These are phyloP conservation scores for Ascoidea rubescens DNA, from an alignment of 805 yeast genomes.

Conservation along the genomic window DNA sequence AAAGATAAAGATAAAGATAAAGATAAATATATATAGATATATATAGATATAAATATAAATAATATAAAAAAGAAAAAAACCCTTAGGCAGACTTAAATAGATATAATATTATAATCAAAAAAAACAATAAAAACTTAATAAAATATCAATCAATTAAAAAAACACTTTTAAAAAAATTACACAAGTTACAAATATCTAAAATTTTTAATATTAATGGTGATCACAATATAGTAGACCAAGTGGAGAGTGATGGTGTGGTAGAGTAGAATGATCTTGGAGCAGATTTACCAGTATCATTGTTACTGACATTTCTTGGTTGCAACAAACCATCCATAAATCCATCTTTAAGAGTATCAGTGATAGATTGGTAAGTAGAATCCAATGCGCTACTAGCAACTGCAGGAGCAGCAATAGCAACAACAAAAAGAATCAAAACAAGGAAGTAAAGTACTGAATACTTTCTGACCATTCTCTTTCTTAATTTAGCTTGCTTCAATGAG, in stretches of 20 bases:
- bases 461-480: constrained; percentile 25
- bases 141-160: too few relatives aligned
- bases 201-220: too few relatives aligned
- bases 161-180: too few relatives aligned
- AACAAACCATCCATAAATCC: constrained; percentile 25
- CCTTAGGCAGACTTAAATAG: too few relatives aligned
- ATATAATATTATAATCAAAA: too few relatives aligned
- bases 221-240: constrained; percentile 43
- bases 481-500: constrained; percentile 23
- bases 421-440: constrained; percentile 23
- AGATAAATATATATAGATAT: too few relatives aligned
- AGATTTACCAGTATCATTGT: constrained; percentile 47
- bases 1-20: too few relatives aligned
- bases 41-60: too few relatives aligned
- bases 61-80: too few relatives aligned
- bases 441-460: constrained; percentile 35
- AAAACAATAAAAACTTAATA: too few relatives aligned
- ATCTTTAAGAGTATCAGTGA: constrained; percentile 12
- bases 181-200: too few relatives aligned
- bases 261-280: constrained; percentile 21
- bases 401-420: constrained; percentile 33
- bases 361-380: constrained; percentile 12
- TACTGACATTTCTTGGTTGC: constrained; percentile 47
- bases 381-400: constrained; percentile 21
- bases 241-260: constrained; percentile 34